A percentile compares a stretch with the other conserved stretches of the same genome.
Conservation (phyloP, 345 rosid species). For the Abelmoschus esculentus region DNA sequence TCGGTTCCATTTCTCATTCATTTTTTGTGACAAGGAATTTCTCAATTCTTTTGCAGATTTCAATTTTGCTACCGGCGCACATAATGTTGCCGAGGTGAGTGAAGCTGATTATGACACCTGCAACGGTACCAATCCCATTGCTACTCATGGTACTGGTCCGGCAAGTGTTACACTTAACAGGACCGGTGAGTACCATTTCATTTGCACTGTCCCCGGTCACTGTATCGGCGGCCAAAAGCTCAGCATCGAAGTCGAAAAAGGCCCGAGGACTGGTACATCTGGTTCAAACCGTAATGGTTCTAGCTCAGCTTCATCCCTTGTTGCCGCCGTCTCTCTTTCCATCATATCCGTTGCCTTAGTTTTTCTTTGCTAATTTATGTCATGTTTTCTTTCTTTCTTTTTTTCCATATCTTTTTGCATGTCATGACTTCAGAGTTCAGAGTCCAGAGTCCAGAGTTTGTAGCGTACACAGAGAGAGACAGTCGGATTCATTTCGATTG, state of each 20-base stretch:
- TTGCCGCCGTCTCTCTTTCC: conserved; percentile 3
- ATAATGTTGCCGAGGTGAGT: conserved; percentile 31
- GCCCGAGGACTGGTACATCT: not conserved
- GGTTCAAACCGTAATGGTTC: not conserved
- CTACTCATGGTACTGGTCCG: not conserved
- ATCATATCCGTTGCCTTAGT: conserved; percentile 8
- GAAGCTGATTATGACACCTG: conserved; percentile 23
- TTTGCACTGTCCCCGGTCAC: conserved; percentile 22
- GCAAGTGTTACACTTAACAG: conserved; percentile 23
- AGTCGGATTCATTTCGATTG: not conserved
- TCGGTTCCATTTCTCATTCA: not conserved
- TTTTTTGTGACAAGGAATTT: too few relatives aligned
- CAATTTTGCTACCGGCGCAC: conserved; percentile 18
- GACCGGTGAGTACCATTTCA: conserved; percentile 25
- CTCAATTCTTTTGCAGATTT: conserved; percentile 20
- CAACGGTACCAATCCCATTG: conserved; percentile 15
- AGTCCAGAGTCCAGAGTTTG: not conserved
- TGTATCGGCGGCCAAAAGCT: conserved; percentile 28
- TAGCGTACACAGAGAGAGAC: not conserved
- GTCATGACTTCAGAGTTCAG: too few relatives aligned
- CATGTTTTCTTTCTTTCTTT: not conserved
- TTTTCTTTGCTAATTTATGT: conserved; percentile 3
- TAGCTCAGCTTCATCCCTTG: conserved; percentile 12
- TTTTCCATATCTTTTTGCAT: not conserved
- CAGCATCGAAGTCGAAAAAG: conserved; percentile 6